Base-by-base conservation (phyloP, 331 rosid species). In the Phaseolus coccineus region DNA sequence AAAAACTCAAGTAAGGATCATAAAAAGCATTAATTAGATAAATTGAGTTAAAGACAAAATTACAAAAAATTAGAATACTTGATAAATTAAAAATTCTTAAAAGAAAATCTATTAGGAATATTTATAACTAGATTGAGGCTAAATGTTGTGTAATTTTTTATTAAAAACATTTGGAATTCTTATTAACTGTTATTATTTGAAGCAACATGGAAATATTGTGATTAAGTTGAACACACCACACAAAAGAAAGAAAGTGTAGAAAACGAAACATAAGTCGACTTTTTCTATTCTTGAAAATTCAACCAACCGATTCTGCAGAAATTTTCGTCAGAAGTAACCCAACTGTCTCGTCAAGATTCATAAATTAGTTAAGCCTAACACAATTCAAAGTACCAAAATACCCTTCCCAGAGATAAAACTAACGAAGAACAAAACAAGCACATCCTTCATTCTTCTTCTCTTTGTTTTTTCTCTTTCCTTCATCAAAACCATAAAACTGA, bases 381-480 rank as follows among this genome's bases (percentile, higher is more conserved):
- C 33, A 30, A n/a, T 25, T 2, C 48, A 5, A 83, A 65, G 48
- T 86, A 71, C 85, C 74, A 71, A 79, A 77, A 19, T 48, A 66
- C 76, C 90, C 81, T 47, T 65, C 4, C 6, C 16, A 50, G 64
- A 71, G 80, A 86, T 69, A 82, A 63, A 78, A 24, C 57, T 63
- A 61, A 51, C 19, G 55, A 71, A 76, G 59, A 80, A 71, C 24
- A 59, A 83, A 12, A 35, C 73, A 55, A 69, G 28, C 22, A 42
- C 57, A 33, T 69, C 31, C 44, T 75, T 85, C 74, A 82, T 82
- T 74, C 70, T 46, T 79, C 87, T 68, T 19, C 72, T 31, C 12
- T 39, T 6, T 39, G 8, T 14, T 46, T 40, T 81, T 55, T 78
- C 67, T 80, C 62, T 53, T 31, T 52, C 68, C 42, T 37, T 79